Conservation (phyloP, 768 basidiomycete genomes). For the Leccinum obscurum region DNA sequence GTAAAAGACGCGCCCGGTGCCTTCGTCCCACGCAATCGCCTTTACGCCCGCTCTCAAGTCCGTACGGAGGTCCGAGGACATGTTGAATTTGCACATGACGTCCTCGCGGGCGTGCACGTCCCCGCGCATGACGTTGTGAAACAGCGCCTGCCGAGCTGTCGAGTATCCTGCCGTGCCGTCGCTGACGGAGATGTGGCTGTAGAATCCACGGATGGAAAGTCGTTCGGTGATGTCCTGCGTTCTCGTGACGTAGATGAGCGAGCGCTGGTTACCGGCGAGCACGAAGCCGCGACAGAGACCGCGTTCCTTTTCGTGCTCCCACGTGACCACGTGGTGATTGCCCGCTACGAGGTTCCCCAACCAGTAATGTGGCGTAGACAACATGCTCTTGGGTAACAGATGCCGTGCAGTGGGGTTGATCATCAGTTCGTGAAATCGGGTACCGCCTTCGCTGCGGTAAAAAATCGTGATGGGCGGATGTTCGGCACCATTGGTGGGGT, state of each 20-base stretch:
- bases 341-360: conserved; percentile 27
- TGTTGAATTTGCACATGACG: conserved; percentile 28
- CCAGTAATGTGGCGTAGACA: conserved; percentile 30
- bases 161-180: conserved; percentile 29
- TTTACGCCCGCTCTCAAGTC: conserved; percentile 36
- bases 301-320: conserved; percentile 25
- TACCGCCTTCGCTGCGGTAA: conserved; percentile 32
- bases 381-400: conserved; percentile 24
- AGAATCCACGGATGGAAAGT: conserved; percentile 31
- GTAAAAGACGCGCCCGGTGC: conserved; percentile 58
- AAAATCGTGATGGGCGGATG: conserved; percentile 36
- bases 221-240: conserved; percentile 27
- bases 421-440: conserved; percentile 29
- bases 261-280: conserved; percentile 34
- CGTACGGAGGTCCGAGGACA: conserved; percentile 17
- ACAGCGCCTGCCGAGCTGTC: conserved; percentile 18
- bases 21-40: conserved; percentile 67
- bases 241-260: conserved; percentile 32
- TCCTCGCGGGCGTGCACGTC: conserved; percentile 15
- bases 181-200: conserved; percentile 39
- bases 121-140: conserved; percentile 26
- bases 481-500: conserved; percentile 21
- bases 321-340: conserved; percentile 28
- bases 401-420: conserved; percentile 29
- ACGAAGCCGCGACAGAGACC: conserved; percentile 31